Percentiles rank a stretch among this genome's conserved stretches.
These are phyloP conservation scores for Iberis amara DNA, from an alignment of 441 rosid genomes.

Conservation along the genomic window DNA sequence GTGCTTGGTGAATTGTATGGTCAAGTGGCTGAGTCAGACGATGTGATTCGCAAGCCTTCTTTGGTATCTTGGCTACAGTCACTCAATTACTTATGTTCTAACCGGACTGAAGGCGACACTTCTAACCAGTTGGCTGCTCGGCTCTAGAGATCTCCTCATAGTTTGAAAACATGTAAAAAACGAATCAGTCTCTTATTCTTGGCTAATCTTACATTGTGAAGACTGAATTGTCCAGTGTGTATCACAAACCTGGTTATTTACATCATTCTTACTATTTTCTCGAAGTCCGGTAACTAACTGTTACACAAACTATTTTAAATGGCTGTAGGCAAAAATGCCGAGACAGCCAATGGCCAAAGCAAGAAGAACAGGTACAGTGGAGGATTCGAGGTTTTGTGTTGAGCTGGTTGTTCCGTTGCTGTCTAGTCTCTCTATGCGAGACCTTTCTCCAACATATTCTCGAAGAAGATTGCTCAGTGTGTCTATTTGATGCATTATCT, in stretches of 20 bases:
- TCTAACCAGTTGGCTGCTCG: constrained; percentile 41
- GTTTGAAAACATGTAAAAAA: constrained; percentile 14
- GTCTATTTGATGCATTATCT: constrained; percentile 80
- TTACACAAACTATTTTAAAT: constrained; percentile 31
- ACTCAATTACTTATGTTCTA: constrained; percentile 63
- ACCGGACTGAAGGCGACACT: constrained; percentile 25
- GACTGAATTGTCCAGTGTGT: constrained; percentile 21
- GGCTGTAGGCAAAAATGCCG: constrained; percentile 48
- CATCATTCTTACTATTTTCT: constrained; percentile 16
- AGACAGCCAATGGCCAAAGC: constrained; percentile 63
- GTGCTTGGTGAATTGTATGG: constrained; percentile 65
- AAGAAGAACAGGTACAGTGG: constrained; percentile 45
- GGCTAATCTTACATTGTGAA: constrained; percentile 8
- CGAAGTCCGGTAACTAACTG: constrained; percentile 7
- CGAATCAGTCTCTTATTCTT: constrained; percentile 22
- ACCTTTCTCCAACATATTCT: constrained; percentile 57
- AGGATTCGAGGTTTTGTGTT: constrained; percentile 31
- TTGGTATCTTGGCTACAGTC: constrained; percentile 95
- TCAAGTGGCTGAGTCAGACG: constrained; percentile 83
- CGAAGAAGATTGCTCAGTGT: constrained; percentile 66
- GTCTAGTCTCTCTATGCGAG: constrained; percentile 50
- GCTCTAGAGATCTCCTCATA: constrained; percentile 34
- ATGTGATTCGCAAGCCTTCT: constrained; percentile 80
- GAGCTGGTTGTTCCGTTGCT: constrained; percentile 30
- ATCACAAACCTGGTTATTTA: constrained; percentile 23